Evolutionary conservation across 148 eudicot species (phyloP).

Genomic region (Bassia scoparia): DNA sequence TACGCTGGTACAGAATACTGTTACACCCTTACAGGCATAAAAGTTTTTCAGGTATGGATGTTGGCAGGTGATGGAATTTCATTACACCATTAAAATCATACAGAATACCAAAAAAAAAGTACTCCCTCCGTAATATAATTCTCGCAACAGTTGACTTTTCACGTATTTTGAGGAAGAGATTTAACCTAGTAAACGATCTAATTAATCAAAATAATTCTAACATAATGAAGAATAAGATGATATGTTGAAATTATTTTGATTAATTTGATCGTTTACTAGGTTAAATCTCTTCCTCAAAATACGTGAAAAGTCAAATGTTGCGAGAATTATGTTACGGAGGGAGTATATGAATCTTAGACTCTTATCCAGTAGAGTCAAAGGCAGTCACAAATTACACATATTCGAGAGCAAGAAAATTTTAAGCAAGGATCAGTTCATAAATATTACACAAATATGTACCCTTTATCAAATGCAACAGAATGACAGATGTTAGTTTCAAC

Average conservation of each 20-base stretch:
- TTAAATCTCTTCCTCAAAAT: too few species aligned
- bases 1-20: not conserved
- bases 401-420: not conserved
- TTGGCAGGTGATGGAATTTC: not conserved
- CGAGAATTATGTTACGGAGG: too few species aligned
- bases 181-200: too few species aligned
- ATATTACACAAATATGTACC: not conserved
- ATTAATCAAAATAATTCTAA: too few species aligned
- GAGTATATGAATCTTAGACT: not conserved
- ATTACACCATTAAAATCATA: not conserved
- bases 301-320: too few species aligned
- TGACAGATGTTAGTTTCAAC: not conserved
- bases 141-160: too few species aligned
- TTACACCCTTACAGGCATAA: not conserved
- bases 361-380: not conserved
- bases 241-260: too few species aligned
- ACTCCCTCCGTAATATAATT: too few species aligned
- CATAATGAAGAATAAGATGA: too few species aligned
- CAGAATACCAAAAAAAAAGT: not conserved
- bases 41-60: not conserved
- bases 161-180: too few species aligned
- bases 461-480: not conserved
- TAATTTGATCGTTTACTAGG: too few species aligned
- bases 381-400: not conserved
- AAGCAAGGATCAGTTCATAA: not conserved